Base-by-base conservation (phyloP, 148 eudicot species). In the Fagopyrum homotropicum region DNA sequence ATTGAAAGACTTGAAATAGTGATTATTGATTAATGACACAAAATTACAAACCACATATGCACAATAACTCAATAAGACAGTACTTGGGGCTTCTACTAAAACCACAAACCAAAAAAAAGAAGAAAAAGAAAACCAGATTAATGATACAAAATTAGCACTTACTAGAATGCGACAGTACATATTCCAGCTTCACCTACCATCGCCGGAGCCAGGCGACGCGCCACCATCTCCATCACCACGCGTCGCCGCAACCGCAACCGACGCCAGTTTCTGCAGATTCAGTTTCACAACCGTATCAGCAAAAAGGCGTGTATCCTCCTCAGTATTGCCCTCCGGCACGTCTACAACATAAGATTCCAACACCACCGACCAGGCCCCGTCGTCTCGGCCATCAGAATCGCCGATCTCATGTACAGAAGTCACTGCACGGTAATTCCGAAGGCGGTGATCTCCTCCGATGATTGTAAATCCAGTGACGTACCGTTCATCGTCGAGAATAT, bases 271-370 rank as follows among this genome's bases (percentile, higher is more conserved):
- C 87, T 90, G 96, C 0, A 93, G 87, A 49, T 93, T 93, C 77
- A 93, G 50, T 82, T 81, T 93, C 26, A 93, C 96, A 0, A 93
- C 96, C 2, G 96, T 93, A 79, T 93, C 98, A 0, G 98, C 96
- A 69, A 93, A 90, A 45, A 90, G 63, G 47, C 88, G 83, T 75
- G 98, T 93, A 77, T 92, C 97, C 74, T 88, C 97, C 73, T 77
- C 95, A 4, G 93, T 81, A 46, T 92, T 92, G n/a, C 97, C 95
- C 14, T 90, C 91, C 19, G 97, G 97, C 72, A 90, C 88, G 54
- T 90, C 93, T 73, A 93, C 98, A 1, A 86, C 77, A 75, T 93
- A 93, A 16, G 89, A 85, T 72, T 93, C 98, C 73, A 93, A 40
- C 73, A 92, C 95, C 16, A 86, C 79, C 4, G 89, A 83, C 74